Conservation (phyloP, 208 protist genomes). For the Trypanosoma lewisi region DNA sequence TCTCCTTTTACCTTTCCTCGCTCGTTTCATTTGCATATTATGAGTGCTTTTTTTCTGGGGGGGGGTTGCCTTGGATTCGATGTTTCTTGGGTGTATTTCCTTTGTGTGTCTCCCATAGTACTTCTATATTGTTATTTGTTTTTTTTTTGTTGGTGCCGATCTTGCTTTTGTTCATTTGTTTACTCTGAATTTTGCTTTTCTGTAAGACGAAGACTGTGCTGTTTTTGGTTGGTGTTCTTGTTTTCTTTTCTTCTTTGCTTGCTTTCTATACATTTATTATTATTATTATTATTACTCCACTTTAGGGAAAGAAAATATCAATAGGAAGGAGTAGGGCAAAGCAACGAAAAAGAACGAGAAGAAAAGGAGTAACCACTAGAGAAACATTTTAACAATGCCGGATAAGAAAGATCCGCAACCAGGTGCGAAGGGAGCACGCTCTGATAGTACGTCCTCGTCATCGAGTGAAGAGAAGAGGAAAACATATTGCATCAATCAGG, state of each 20-base stretch:
- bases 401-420: background rate
- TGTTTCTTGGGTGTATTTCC: background rate
- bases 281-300: too few relatives aligned
- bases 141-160: constrained; percentile 12
- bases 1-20: background rate
- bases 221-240: too few relatives aligned
- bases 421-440: background rate
- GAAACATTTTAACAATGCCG: constrained; percentile 8
- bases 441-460: background rate
- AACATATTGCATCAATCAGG: constrained; percentile 51
- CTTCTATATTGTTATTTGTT: background rate
- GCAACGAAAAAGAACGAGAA: background rate
- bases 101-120: background rate
- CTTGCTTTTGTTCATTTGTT: too few relatives aligned
- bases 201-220: too few relatives aligned
- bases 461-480: constrained; percentile 25
- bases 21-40: background rate
- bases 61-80: background rate
- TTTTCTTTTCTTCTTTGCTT: constrained; percentile 7
- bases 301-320: too few relatives aligned
- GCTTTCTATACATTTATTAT: background rate
- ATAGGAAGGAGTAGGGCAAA: background rate
- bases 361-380: background rate
- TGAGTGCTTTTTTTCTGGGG: constrained; percentile 8
- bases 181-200: too few relatives aligned